Evolutionary conservation across 1,139 yeast species (phyloP), one percentile per base, ranked within the genome.

Genomic region (Taphrina pruni): DNA sequence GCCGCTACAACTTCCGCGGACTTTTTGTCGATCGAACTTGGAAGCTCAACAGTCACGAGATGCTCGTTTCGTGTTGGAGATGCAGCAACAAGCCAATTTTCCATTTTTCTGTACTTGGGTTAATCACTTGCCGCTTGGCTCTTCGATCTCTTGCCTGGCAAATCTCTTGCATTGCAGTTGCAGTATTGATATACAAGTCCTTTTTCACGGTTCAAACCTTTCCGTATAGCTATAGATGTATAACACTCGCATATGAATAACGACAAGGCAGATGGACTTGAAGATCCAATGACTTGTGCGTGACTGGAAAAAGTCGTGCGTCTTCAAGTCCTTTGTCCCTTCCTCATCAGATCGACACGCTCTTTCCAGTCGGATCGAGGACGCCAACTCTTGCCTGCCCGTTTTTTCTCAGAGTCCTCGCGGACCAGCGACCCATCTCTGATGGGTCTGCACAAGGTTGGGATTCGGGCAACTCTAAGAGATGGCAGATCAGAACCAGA

Each of bases 321-420:
- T 26, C 32, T 26, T 26, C 32, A 26, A 26, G 32, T 26, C 17
- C 17, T 17, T 17, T 17, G 17, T 17, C 17, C 17, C 17, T 17
- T 17, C 17, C 17, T 17, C 17, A 17, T 17, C 17, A 17, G 17
- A 17, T 17, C 17, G 17, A 17, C 32, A 26, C 32, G 32, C 32
- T 26, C 32, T 26, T 26, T 26, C 32, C 32, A 17, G 17, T 26
- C 4, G 4, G 32, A 26, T 26, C 32, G 32, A 50, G 8, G 3
- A 21, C 58, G 60, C 62, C 62, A 58, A 58, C 62, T 58, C 62
- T 58, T 58, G 62, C 62, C 62, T 58, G 62, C 62, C 46, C 54
- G 62, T 58, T 45, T 50, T 45, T 50, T 32, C 62, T 54, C 62
- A 58, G 62, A 58, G 62, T 58, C 62, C 43, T 58, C 62, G 62